phyloP scores from a whole-genome alignment of 2,329 filamentous ascomycete species.

The Colletotrichum sansevieriae region DNA sequence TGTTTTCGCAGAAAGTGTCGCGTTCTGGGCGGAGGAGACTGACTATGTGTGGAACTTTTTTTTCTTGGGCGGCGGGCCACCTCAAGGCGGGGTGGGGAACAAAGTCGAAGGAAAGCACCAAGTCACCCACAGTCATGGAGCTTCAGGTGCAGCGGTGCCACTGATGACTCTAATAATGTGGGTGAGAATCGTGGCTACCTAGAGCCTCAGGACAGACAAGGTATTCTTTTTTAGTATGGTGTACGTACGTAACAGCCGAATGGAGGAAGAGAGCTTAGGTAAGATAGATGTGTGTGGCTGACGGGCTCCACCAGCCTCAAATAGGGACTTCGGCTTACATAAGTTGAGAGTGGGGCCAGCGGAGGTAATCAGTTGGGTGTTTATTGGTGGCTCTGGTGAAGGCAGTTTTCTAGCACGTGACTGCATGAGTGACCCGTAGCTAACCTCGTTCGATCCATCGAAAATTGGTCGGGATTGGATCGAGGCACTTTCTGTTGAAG shows the following conservation, averaged over 20 bases:
- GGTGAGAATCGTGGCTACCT: no score
- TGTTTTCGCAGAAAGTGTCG: constrained; percentile 18
- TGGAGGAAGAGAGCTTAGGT: no score
- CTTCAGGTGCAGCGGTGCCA: constrained; percentile 14
- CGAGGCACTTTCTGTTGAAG: constrained; percentile 44
- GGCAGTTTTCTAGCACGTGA: constrained; percentile 32
- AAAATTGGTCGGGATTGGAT: constrained; percentile 44
- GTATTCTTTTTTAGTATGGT: no score
- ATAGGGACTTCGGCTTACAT: constrained; percentile 23
- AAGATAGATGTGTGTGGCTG: constrained; percentile 13
- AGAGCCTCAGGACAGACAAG: no score
- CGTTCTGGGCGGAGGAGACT: constrained; percentile 21
- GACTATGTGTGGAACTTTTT: constrained; percentile 38
- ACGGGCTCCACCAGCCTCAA: neutral
- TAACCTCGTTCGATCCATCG: constrained; percentile 42
- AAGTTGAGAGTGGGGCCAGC: constrained; percentile 22
- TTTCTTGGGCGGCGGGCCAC: constrained; percentile 39
- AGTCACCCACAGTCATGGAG: constrained; percentile 39
- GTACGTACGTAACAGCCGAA: no score
- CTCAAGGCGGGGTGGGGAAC: constrained; percentile 40
- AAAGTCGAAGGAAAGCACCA: constrained; percentile 35
- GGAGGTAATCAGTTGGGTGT: constrained; percentile 37
- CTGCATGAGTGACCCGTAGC: constrained; percentile 37
- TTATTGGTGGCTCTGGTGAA: constrained; percentile 34
- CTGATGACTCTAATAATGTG: no score